Evolutionary conservation across 768 basidiomycete genomes (phyloP), one percentile per base, ranked within the genome.

Genomic region (Trametes maxima): DNA sequence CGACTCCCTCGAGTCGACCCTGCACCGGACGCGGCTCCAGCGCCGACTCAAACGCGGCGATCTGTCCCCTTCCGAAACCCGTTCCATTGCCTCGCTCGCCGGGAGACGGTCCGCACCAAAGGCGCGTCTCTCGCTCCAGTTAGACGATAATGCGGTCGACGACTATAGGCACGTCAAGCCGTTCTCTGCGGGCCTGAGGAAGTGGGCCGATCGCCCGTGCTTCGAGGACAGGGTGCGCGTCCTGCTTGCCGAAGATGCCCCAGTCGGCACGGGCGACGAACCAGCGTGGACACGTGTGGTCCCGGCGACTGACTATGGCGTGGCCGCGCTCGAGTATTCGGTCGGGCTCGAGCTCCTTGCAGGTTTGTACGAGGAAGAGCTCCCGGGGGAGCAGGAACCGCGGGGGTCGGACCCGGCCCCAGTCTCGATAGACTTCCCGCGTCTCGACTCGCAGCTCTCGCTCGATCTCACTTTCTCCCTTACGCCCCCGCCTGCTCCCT

Each of bases 281-380:
- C 61, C 76, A 37, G 71, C 72, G 17, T 63, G 70, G 49, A 64
- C 69, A 35, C 78, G 75, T 17, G 79, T 89, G 17, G 56, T 44
- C 17, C 57, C 62, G 35, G 81, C 85, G 52, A 75, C 80, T 17
- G 72, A 78, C 33, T 71, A 83, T 21, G 88, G 85, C 36, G 86
- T 92, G 46, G 86, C 89, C 45, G 85, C 85, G 46, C 78, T 92
- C 57, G 90, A 91, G 67, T 89, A 83, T 67, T 88, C 89, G 5
- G 82, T 85, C 59, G 71, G 78, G n/a, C 69, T 90, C 54, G 89
- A 92, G 66, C 76, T 82, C 28, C 77, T 90, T 73, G 84, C 85
- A 39, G 84, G 83, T 60, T 78, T 81, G 40, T 78, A 69, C 68
- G 58, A 67, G 65, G 56, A 70, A 58, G 60, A 68, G 63, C 49